Conservation (phyloP, 2,329 filamentous ascomycete genomes). For the Drechmeria coniospora region DNA sequence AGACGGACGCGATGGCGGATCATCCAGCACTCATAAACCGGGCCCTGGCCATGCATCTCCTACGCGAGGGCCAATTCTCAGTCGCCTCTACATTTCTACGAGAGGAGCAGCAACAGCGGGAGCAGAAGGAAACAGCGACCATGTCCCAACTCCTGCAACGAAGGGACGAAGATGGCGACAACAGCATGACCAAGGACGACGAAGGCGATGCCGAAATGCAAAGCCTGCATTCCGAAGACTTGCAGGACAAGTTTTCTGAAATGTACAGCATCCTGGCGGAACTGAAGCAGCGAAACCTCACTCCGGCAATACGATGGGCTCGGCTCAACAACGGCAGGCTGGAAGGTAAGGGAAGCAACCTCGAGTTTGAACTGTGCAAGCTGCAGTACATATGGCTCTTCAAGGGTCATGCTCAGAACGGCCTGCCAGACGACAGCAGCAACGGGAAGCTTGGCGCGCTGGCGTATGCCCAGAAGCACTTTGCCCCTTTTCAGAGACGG, state of each 20-base stretch:
- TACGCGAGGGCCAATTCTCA: conserved; percentile 84
- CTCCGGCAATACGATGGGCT: conserved; percentile 81
- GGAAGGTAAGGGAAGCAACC: conserved; percentile 71
- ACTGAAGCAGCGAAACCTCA: conserved; percentile 57
- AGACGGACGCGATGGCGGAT: conserved; percentile 64
- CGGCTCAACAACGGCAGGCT: conserved; percentile 52
- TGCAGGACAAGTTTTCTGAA: conserved; percentile 68
- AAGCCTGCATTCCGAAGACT: conserved; percentile 24
- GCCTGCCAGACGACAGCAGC: conserved; percentile 34
- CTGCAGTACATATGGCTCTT: conserved; percentile 86
- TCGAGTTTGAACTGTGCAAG: conserved; percentile 87
- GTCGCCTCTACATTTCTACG: conserved; percentile 74
- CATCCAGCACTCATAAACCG: conserved; percentile 72
- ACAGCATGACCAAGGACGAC: conserved; percentile 13
- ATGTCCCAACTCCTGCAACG: conserved; percentile 7
- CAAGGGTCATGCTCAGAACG: conserved; percentile 40
- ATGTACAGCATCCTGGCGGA: conserved; percentile 86
- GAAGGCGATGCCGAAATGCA: conserved; percentile 10
- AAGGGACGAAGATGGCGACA: conserved; percentile 17
- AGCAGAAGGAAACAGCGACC: conserved; percentile 6
- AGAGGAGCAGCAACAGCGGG: conserved; percentile 40
- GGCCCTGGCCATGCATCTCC: conserved; percentile 89
- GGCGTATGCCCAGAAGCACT: conserved; percentile 59
- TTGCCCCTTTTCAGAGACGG: conserved; percentile 56
- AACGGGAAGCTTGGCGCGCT: conserved; percentile 52